These are phyloP conservation scores for Aspergillus oerlinghausenensis DNA, from an alignment of 2,329 filamentous ascomycete species.

Conservation along the genomic window DNA sequence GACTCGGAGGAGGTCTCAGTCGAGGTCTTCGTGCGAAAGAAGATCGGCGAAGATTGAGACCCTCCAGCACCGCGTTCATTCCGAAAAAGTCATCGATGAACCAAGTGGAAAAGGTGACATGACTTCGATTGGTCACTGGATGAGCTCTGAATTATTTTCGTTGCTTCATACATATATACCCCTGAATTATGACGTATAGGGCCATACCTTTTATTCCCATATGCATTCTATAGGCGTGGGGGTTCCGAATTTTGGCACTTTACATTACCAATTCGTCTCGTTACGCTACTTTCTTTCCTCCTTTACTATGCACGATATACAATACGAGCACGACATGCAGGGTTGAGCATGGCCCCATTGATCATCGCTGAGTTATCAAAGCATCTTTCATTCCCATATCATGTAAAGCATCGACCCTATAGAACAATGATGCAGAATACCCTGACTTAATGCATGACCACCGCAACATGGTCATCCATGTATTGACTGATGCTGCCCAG, in stretches of 20 bases:
- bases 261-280: background rate
- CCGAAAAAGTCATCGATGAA: conserved; percentile 22
- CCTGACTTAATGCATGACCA: conserved; percentile 37
- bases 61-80: conserved; percentile 12
- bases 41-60: conserved; percentile 24
- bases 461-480: conserved; percentile 56
- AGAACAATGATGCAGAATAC: background rate
- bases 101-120: conserved; percentile 18
- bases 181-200: background rate
- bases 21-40: conserved; percentile 34
- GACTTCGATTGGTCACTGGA: background rate
- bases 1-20: conserved; percentile 40
- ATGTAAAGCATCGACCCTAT: background rate
- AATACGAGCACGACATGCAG: background rate
- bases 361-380: background rate
- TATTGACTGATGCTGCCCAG: conserved; percentile 56
- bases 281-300: background rate
- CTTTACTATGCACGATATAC: background rate
- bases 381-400: background rate
- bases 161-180: background rate
- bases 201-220: background rate
- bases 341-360: background rate
- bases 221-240: background rate
- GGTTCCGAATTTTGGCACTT: background rate
- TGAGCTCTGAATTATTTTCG: background rate